Evolutionary conservation across 257 asterid genomes (phyloP), one percentile per base, ranked within the genome.

Genomic region (Lycium barbarum): DNA sequence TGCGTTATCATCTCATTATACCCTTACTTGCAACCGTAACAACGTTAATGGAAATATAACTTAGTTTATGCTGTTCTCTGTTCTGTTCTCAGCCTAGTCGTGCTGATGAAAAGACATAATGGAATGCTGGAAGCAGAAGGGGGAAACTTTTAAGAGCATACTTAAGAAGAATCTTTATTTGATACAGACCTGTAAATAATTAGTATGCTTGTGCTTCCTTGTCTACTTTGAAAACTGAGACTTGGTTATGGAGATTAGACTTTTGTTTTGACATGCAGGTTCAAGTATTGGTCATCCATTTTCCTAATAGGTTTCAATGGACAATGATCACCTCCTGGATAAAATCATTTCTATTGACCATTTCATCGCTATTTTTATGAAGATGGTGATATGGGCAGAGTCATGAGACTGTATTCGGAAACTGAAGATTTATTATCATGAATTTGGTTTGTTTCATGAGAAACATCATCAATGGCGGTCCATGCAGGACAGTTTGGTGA

Each of bases 1-100:
- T 33, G 89, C 89, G 11, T 92, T 95, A 14, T 92, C 97, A 0
- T 89, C 66, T 83, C 84, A 85, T 54, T 83, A 83, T 68, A 58
- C 91, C 82, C 85, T 54, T 68, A 87, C 90, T 8, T 86, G 84
- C 92, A 85, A 55, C 92, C 97, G 11, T 95, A 59, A 7, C 66
- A 18, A n/a, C 13, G 68, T 22, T 63, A 26, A 9, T 15, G 22
- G 71, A 10, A 1, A 22, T 20, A 11, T 11, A 10, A 20, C 38
- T 10, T 22, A 63, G 40, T 5, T 12, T 9, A 26, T 20, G 43
- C 43, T 65, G 4, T 22, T 20, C 11, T 22, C 40, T 26, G 43
- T 12, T 22, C 26, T 66, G 3, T 33, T 66, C 47, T 66, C 73
- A 66, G n/a, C 73, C 73, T 33, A 33, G 45, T 66, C 9, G 9